Evolutionary conservation across 1,139 yeast genomes (phyloP), one percentile per base, ranked within the genome.

Genomic region (Yamadazyma friedrichii): DNA sequence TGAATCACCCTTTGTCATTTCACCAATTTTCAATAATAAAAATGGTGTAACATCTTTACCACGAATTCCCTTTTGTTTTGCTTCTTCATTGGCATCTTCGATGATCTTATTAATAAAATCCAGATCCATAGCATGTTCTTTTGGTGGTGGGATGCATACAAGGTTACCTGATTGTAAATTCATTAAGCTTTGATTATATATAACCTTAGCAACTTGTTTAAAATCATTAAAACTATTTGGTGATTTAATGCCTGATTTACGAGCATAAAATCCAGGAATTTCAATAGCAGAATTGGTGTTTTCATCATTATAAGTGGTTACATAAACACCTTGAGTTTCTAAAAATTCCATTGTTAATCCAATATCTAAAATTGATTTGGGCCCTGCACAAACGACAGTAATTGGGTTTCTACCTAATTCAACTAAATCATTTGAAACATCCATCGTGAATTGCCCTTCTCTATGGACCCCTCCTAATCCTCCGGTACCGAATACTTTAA

Each of bases 391-490:
- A 3, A 88, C 91, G 12, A 88, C 96, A 1, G 91, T 81, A 2
- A 88, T 88, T 0, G 93, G 88, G 0, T 95, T 88, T 42, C 82
- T 69, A 1, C 91, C 86, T 43, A 89, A 69, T 56, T 88, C 97
- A 31, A 88, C 89, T 48, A 88, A 74, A 61, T 88, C 97, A 4
- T 96, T 95, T 49, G 93, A 83, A 20, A 88, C 70, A 61, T 88
- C 97, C 80, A 87, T 77, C 1, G 91, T 81, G 26, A 61, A 49
- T 41, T 85, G 84, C 6, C 85, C 95, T 10, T 85, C 87, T 42
- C 88, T 74, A 54, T 89, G 96, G 11, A 88, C 96, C 12, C 97
- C 97, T 8, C 97, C 96, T 22, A 88, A 70, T 1, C 97, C 97
- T 31, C 97, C 97, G 2, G 96, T 89, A 1, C 95, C 95, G 70